Evolutionary conservation across 768 basidiomycete species (phyloP).

Genomic region (Boletus tylopilopsis): DNA sequence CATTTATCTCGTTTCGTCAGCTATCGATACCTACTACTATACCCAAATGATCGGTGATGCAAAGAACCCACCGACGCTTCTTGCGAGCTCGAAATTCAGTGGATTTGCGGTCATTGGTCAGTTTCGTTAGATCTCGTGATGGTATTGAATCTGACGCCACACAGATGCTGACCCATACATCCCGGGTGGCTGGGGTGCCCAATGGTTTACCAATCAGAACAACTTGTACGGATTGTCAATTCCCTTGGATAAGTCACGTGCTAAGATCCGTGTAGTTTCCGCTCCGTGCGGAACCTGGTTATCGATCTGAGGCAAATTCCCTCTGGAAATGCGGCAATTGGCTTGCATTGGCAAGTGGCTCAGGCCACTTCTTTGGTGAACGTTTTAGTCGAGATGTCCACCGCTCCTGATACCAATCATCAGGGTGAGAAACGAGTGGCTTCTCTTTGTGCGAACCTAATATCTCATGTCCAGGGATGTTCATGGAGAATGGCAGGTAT

Average conservation of each 20-base stretch:
- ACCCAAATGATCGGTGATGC: constrained; percentile 78
- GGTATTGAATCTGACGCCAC: not conserved
- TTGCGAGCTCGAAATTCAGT: constrained; percentile 54
- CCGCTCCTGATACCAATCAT: constrained; percentile 54
- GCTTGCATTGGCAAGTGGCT: constrained; percentile 80
- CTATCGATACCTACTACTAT: constrained; percentile 71
- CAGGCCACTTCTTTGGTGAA: constrained; percentile 74
- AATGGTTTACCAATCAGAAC: constrained; percentile 23
- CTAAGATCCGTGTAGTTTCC: constrained; percentile 43
- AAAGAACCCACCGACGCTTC: constrained; percentile 59
- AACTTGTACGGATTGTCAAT: constrained; percentile 17
- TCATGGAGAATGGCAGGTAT: constrained; percentile 72
- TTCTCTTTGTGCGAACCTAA: not conserved
- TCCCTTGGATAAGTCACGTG: not conserved
- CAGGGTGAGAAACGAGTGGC: constrained; percentile 45
- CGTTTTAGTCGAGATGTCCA: constrained; percentile 70
- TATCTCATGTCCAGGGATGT: constrained; percentile 41
- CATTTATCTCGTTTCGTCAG: constrained; percentile 60
- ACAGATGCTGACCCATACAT: constrained; percentile 73
- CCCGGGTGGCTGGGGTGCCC: constrained; percentile 40
- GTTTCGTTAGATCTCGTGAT: not conserved
- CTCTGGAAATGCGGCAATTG: constrained; percentile 51
- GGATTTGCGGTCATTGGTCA: constrained; percentile 76
- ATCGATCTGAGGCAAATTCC: constrained; percentile 64
- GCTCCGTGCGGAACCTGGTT: constrained; percentile 69